These are phyloP conservation scores for Trichoderma oligosporum DNA, from an alignment of 2,329 filamentous ascomycete species.

Conservation along the genomic window DNA sequence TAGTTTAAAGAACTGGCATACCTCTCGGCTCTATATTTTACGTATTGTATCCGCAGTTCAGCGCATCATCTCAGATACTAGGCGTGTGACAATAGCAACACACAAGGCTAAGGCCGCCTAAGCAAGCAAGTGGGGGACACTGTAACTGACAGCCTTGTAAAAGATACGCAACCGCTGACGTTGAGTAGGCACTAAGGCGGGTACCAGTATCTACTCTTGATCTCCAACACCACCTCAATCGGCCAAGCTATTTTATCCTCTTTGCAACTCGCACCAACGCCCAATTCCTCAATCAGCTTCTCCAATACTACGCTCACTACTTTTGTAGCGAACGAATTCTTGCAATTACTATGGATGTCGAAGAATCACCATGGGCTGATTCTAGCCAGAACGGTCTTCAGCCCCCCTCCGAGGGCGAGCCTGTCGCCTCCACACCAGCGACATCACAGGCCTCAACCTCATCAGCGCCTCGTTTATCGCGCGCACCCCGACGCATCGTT, in stretches of 20 bases:
- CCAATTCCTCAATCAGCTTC: neutral
- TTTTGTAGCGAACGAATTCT: neutral
- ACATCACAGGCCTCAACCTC: constrained; percentile 31
- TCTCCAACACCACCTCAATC: neutral
- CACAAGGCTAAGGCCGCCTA: neutral
- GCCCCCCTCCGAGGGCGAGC: constrained; percentile 33
- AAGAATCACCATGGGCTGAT: constrained; percentile 55
- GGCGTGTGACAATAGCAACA: neutral
- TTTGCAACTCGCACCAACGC: neutral
- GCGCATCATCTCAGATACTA: neutral
- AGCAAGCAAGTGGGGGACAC: neutral
- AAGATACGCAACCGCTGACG: constrained; percentile 18
- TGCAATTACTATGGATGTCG: constrained; percentile 44
- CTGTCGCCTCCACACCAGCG: constrained; percentile 30
- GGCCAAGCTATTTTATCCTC: constrained; percentile 1
- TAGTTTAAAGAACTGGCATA: too few relatives aligned
- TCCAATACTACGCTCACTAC: neutral
- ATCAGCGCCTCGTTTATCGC: constrained; percentile 41
- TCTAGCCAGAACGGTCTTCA: constrained; percentile 32
- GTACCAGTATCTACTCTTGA: constrained; percentile 1
- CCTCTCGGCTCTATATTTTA: too few relatives aligned
- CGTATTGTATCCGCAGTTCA: too few relatives aligned
- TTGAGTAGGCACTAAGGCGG: constrained; percentile 12
- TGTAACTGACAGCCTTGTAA: neutral
- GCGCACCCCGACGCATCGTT: constrained; percentile 60